Percentiles rank a stretch among this genome's conserved stretches.
Evolutionary conservation across 441 rosid genomes (phyloP).

Genomic region (Kokia cookei): DNA sequence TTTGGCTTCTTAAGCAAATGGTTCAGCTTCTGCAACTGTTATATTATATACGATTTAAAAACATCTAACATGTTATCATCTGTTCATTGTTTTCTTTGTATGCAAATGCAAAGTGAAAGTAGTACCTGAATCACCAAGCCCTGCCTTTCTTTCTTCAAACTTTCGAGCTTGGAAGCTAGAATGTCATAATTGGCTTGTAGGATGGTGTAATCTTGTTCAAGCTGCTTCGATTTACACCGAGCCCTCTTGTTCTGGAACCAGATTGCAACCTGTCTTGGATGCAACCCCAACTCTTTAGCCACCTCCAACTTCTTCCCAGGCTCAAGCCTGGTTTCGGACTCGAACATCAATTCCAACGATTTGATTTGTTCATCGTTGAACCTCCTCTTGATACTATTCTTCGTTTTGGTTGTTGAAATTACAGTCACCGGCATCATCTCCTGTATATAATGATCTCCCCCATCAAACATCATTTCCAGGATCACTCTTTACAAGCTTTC

Average conservation of each 20-base stretch:
- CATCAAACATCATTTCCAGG: constrained; percentile 26
- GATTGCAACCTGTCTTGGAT: constrained; percentile 84
- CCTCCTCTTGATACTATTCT: constrained; percentile 49
- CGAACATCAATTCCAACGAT: constrained; percentile 64
- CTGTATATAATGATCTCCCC: constrained; percentile 29
- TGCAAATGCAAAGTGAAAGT: not conserved
- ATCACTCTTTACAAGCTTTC: not conserved
- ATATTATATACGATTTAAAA: not conserved
- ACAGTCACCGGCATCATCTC: constrained; percentile 17
- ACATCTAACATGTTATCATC: not conserved
- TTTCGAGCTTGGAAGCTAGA: constrained; percentile 52
- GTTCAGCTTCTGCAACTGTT: constrained; percentile 60
- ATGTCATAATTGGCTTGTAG: constrained; percentile 42
- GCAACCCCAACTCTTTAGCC: constrained; percentile 72
- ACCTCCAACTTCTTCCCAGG: constrained; percentile 68
- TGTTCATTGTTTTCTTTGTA: not conserved
- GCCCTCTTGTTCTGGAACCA: constrained; percentile 96
- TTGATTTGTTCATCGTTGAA: constrained; percentile 81
- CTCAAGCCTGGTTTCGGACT: constrained; percentile 69
- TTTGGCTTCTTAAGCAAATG: constrained; percentile 25
- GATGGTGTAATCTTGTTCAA: constrained; percentile 51
- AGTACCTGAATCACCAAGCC: constrained; percentile 53
- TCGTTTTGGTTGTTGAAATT: constrained; percentile 23
- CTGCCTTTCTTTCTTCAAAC: constrained; percentile 66
- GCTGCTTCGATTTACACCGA: constrained; percentile 81